Conservation (phyloP, 495 filamentous ascomycete species). For the Aspergillus diversus region DNA sequence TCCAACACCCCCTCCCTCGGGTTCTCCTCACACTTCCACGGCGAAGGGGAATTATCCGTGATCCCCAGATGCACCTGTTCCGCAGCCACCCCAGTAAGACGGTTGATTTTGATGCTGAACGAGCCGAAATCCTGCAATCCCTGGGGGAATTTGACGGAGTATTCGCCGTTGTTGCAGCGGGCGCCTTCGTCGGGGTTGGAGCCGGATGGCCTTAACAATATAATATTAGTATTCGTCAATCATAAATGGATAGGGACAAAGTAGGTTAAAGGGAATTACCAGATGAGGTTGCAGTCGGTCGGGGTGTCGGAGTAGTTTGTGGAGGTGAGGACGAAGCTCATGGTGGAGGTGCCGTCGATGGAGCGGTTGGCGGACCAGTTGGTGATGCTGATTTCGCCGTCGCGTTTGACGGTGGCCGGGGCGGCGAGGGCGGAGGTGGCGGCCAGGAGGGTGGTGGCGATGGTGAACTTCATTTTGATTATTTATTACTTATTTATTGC, state of each 20-base stretch:
- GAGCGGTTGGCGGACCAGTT: conserved; percentile 22
- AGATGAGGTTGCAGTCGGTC: conserved; percentile 33
- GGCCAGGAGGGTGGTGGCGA: conserved; percentile 22
- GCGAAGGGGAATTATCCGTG: conserved; percentile 20
- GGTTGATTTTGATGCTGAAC: conserved; percentile 26
- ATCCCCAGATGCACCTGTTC: conserved; percentile 26
- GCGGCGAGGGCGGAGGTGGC: conserved; percentile 27
- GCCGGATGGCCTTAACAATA: conserved; percentile 27
- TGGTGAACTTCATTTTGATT: conserved; percentile 29
- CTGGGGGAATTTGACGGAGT: conserved; percentile 32
- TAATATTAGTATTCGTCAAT: too few species aligned
- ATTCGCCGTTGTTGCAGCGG: conserved; percentile 32
- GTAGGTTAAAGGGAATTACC: conserved; percentile 18
- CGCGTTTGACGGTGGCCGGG: conserved; percentile 18
- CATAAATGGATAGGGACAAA: background rate
- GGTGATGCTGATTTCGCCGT: conserved; percentile 24
- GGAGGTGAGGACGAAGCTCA: conserved; percentile 32
- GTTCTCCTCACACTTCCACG: conserved; percentile 30
- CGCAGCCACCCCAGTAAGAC: conserved; percentile 22
- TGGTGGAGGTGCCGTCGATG: conserved; percentile 7
- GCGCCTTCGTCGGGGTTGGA: conserved; percentile 19
- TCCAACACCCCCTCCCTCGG: conserved; percentile 16
- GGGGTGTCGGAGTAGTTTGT: conserved; percentile 35
- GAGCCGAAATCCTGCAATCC: conserved; percentile 25
- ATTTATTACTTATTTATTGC: too few species aligned